These are phyloP conservation scores for Hyaloperonospora arabidopsidis DNA, from an alignment of 352 stramenopile species.

Conservation along the genomic window DNA sequence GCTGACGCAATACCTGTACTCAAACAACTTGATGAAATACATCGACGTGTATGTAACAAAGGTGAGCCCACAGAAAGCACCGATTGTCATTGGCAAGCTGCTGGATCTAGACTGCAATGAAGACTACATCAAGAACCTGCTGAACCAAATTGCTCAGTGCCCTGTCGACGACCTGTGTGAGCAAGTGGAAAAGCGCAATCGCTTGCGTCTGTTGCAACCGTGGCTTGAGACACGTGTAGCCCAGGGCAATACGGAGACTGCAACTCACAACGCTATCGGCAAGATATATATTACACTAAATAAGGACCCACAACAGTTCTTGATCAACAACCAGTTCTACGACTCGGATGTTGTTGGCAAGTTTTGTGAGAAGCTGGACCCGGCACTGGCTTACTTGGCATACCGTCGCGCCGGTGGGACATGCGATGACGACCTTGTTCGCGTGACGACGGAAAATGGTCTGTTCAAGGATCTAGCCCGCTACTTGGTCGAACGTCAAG, in stretches of 20 bases:
- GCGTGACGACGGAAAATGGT: slow-evolving; percentile 97
- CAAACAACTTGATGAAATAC: slow-evolving; percentile 99
- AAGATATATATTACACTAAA: slow-evolving; percentile 99
- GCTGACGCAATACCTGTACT: slow-evolving; percentile 99
- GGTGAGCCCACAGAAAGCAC: slow-evolving; percentile 96
- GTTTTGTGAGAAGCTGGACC: slow-evolving; percentile 99
- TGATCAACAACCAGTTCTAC: slow-evolving; percentile 99
- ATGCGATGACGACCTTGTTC: slow-evolving; percentile 99
- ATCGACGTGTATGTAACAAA: slow-evolving; percentile 99
- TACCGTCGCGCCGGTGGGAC: slow-evolving; percentile 98
- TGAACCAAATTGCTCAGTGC: slow-evolving; percentile 94
- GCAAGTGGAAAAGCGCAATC: slow-evolving; percentile 98
- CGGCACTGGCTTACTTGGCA: slow-evolving; percentile 97
- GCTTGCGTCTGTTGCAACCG: slow-evolving; percentile 96
- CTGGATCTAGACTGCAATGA: slow-evolving; percentile 97
- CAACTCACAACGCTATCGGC: slow-evolving; percentile 99
- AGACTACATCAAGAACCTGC: slow-evolving; percentile 99
- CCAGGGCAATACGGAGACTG: slow-evolving; percentile 97
- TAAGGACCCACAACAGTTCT: slow-evolving; percentile 97
- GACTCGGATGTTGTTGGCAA: slow-evolving; percentile 97
- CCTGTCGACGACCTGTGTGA: slow-evolving; percentile 98
- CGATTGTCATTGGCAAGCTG: slow-evolving; percentile 98
- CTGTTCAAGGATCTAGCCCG: slow-evolving; percentile 98
- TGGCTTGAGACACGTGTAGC: slow-evolving; percentile 98
- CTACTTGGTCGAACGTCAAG: slow-evolving; percentile 98